These are phyloP conservation scores for Auxenochlorella pyrenoidosa DNA, from an alignment of 139 green algal genomes.

Conservation along the genomic window DNA sequence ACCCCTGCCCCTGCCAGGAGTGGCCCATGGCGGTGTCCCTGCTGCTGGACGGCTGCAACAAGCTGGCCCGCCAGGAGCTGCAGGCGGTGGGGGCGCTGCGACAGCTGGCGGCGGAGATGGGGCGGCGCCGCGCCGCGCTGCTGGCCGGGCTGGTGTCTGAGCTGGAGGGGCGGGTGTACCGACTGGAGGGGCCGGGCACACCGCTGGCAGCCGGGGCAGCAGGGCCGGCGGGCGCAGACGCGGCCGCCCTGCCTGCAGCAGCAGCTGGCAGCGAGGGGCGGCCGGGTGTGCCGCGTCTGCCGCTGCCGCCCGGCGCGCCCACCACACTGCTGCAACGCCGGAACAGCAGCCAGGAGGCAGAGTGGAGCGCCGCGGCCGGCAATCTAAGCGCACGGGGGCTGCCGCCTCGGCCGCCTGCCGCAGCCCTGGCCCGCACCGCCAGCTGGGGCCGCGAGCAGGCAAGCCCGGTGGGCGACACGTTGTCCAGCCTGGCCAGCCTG, in stretches of 20 bases:
- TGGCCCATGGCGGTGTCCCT: slow-evolving; percentile 66
- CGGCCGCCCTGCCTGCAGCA: neutral
- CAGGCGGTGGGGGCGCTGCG: slow-evolving; percentile 58
- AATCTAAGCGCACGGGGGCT: slow-evolving; percentile 26
- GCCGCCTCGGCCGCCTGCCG: slow-evolving; percentile 1
- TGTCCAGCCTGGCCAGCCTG: slow-evolving; percentile 18
- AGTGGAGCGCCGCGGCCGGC: neutral
- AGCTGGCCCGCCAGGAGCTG: slow-evolving; percentile 64
- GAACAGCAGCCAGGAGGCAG: slow-evolving; percentile 13
- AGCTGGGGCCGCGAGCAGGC: neutral
- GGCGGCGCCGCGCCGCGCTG: slow-evolving; percentile 39
- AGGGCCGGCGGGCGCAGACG: neutral
- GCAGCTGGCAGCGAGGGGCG: neutral
- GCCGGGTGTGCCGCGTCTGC: slow-evolving; percentile 14
- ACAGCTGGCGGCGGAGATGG: slow-evolving; percentile 66
- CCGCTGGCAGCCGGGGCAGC: neutral
- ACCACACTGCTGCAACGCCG: neutral
- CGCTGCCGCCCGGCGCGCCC: neutral
- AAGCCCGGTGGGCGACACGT: neutral
- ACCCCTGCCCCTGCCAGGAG: slow-evolving; percentile 45
- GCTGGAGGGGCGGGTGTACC: slow-evolving; percentile 57
- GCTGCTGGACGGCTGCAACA: slow-evolving; percentile 73
- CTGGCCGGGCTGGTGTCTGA: slow-evolving; percentile 62
- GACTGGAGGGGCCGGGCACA: neutral
- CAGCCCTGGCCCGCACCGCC: neutral